Percentiles rank a stretch among this genome's conserved stretches.
These are phyloP conservation scores for Solanum bulbocastanum DNA, from an alignment of 257 asterid genomes.

Conservation along the genomic window DNA sequence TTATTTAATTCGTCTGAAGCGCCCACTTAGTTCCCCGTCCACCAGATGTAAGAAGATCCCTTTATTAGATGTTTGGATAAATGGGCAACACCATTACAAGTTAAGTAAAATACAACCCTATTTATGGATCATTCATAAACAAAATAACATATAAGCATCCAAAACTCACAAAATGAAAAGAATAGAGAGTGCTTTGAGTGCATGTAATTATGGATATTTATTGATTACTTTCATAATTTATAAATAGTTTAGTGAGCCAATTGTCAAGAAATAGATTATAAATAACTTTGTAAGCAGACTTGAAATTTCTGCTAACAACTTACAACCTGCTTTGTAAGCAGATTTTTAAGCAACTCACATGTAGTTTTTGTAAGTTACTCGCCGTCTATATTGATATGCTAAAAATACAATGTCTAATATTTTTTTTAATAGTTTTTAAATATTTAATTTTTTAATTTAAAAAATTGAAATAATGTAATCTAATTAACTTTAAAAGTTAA, in stretches of 20 bases:
- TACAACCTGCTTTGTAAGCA: too few species aligned
- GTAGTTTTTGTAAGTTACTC: too few species aligned
- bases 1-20: too few species aligned
- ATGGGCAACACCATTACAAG: not conserved
- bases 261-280: too few species aligned
- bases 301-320: too few species aligned
- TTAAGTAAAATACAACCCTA: not conserved
- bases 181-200: not conserved
- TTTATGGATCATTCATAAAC: not conserved
- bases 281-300: not conserved
- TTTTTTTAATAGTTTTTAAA: rapidly evolving
- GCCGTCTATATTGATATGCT: rapidly evolving
- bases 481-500: too few species aligned
- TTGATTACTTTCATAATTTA: not conserved
- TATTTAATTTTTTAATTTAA: too few species aligned
- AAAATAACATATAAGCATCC: not conserved
- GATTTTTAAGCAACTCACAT: too few species aligned
- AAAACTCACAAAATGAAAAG: too few species aligned
- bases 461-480: too few species aligned
- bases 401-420: rapidly evolving
- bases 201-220: not conserved
- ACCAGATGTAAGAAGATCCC: not conserved
- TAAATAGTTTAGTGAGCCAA: too few species aligned
- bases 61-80: not conserved
- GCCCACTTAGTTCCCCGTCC: rapidly evolving